phyloP scores from a whole-genome alignment of 1,284 basidiomycete species.

The Cryptococcus deneoformans region DNA sequence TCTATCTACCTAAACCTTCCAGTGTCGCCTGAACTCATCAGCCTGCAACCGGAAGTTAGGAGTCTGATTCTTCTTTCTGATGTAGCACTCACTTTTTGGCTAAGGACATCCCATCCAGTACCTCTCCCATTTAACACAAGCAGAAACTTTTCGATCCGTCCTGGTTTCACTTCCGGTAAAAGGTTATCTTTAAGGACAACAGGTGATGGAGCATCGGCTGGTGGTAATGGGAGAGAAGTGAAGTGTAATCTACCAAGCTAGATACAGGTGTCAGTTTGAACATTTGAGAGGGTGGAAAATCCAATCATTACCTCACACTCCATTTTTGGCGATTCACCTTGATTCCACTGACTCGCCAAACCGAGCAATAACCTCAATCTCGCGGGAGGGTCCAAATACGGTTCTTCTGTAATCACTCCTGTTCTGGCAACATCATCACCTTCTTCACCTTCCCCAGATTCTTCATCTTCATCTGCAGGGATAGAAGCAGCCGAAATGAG shows the following conservation, averaged over 20 bases:
- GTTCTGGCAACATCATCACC: constrained; percentile 2
- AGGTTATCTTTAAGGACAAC: constrained; percentile 2
- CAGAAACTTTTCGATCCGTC: constrained; percentile 17
- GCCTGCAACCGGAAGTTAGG: constrained; percentile 3
- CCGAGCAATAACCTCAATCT: constrained; percentile 28
- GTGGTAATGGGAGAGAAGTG: constrained; percentile 6
- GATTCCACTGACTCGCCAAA: constrained; percentile 33
- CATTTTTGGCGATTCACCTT: constrained; percentile 27
- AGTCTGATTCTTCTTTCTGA: not conserved
- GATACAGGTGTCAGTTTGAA: not conserved
- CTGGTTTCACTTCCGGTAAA: constrained; percentile 17
- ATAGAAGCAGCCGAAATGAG: constrained; percentile 19
- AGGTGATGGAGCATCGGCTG: constrained; percentile 2
- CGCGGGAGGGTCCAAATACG: constrained; percentile 32
- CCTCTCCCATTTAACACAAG: constrained; percentile 28
- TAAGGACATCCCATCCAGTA: constrained; percentile 24
- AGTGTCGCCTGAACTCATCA: constrained; percentile 11
- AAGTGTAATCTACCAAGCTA: constrained; percentile 20
- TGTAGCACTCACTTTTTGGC: constrained; percentile 19
- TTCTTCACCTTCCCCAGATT: constrained; percentile 3
- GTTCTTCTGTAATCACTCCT: constrained; percentile 11
- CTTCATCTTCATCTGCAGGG: constrained; percentile 9
- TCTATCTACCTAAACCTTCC: constrained; percentile 3
- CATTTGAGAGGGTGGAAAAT: not conserved
- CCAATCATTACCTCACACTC: constrained; percentile 30